Conservation (phyloP, 2,329 filamentous ascomycete genomes). For the Colletotrichum viniferum region DNA sequence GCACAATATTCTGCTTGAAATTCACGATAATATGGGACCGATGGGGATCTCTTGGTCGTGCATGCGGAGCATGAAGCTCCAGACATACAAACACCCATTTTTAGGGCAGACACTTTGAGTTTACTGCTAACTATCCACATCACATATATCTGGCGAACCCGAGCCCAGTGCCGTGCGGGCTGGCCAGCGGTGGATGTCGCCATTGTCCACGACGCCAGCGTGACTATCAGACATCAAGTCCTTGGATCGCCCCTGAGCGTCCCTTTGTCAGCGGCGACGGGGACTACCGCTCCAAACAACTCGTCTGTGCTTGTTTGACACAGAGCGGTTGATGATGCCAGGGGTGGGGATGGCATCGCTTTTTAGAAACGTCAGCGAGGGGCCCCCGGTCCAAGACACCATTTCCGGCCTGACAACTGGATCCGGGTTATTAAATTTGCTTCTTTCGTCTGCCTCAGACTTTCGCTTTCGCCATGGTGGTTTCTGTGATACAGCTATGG, state of each 20-base stretch:
- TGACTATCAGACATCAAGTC: background rate
- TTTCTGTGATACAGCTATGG: background rate
- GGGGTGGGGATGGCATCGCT: background rate
- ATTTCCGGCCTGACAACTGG: background rate
- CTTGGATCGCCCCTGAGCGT: background rate
- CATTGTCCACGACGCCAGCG: background rate
- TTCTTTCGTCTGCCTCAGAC: background rate
- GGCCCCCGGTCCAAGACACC: background rate
- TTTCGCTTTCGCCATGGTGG: background rate
- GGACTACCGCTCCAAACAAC: background rate
- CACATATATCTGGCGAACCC: background rate
- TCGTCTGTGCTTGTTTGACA: constrained; percentile 8
- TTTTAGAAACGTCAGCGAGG: constrained; percentile 1
- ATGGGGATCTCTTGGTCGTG: background rate
- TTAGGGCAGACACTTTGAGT: background rate
- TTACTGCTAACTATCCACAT: background rate
- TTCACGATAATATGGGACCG: background rate
- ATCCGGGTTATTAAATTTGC: background rate
- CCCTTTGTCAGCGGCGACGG: background rate
- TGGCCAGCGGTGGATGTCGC: background rate
- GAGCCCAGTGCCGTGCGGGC: background rate
- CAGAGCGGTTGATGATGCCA: background rate
- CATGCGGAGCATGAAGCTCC: background rate
- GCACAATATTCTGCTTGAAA: background rate
- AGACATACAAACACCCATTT: background rate